Evolutionary conservation across 1,284 basidiomycete genomes (phyloP), one percentile per base, ranked within the genome.

Genomic region (Golubevia pallescens): DNA sequence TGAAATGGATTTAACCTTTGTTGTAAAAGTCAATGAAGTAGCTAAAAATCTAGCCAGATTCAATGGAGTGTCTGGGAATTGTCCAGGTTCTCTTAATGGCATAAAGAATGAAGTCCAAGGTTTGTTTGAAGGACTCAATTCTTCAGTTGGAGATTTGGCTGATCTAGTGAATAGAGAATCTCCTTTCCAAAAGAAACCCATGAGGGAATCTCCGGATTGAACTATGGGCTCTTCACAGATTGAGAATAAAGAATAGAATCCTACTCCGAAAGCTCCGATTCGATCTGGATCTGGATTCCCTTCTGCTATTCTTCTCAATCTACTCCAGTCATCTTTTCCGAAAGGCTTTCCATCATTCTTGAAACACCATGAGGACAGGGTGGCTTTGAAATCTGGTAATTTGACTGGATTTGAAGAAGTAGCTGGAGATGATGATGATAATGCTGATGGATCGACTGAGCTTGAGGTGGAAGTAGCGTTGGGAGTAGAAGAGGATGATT

Each of bases 21-120:
- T 89, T 91, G 98, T 99, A 86, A 99, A 99, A 0, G 94, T 96
- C 65, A 99, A 91, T 0, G 93, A 94, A 0, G 94, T 96, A 19
- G 92, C 90, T 16, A 99, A 89, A 86, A 99, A 99, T 42, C 93
- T 90, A 38, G 92, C 90, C 70, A 97, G 91, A 75, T 95, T 93
- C 67, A 96, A 92, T 0, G 88, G 88, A 2, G 92, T 89, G 2
- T 90, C 89, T 8, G 95, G 95, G 58, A 97, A 92, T 0, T 93
- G 90, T 0, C 89, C 88, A 1, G 93, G 90, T 81, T 97, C 93
- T 52, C 97, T 90, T 1, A 98, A 88, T 1, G 89, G 88, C 93
- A 99, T 96, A 69, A 93, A 90, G 86, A 99, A 97, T 0, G 91
- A 90, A 2, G 96, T 97, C 94, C 94, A 97, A 10, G 88, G 87